phyloP scores from a whole-genome alignment of 192 early-diverging fungal species.

The Lunasporangiospora selenospora region DNA sequence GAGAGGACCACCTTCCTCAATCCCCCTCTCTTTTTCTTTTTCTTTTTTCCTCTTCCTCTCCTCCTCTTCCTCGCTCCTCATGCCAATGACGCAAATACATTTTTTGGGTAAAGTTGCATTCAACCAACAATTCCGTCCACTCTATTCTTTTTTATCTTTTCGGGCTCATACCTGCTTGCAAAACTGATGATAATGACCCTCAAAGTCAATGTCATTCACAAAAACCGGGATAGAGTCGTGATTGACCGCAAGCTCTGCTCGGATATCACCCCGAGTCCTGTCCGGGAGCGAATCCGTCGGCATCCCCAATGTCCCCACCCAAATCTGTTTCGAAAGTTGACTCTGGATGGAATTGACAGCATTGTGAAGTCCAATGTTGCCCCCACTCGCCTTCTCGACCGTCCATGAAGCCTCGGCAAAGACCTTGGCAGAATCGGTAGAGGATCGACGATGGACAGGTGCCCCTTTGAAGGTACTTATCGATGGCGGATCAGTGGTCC shows the following conservation, averaged over 20 bases:
- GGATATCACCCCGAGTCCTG: conserved; percentile 64
- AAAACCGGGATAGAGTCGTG: conserved; percentile 82
- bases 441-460: conserved; percentile 17
- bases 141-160: background rate
- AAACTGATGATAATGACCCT: conserved; percentile 93
- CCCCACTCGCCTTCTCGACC: conserved; percentile 77
- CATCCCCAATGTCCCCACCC: conserved; percentile 82
- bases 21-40: too few species aligned
- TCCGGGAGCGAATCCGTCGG: conserved; percentile 72
- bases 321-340: conserved; percentile 65
- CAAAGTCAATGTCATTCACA: conserved; percentile 79
- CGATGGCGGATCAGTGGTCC: conserved; percentile 16
- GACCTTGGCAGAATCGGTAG: conserved; percentile 44
- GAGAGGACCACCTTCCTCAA: too few species aligned
- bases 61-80: too few species aligned
- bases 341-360: conserved; percentile 76
- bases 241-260: conserved; percentile 63
- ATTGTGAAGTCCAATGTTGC: conserved; percentile 97
- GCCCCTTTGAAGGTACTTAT: conserved; percentile 8
- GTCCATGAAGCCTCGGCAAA: conserved; percentile 59
- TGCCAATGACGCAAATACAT: background rate
- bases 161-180: conserved; percentile 84
- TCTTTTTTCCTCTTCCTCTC: too few species aligned
- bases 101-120: background rate
- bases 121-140: background rate